Evolutionary conservation across 352 stramenopile genomes (phyloP), one percentile per base, ranked within the genome.

Genomic region (Globisporangium cystogenes): DNA sequence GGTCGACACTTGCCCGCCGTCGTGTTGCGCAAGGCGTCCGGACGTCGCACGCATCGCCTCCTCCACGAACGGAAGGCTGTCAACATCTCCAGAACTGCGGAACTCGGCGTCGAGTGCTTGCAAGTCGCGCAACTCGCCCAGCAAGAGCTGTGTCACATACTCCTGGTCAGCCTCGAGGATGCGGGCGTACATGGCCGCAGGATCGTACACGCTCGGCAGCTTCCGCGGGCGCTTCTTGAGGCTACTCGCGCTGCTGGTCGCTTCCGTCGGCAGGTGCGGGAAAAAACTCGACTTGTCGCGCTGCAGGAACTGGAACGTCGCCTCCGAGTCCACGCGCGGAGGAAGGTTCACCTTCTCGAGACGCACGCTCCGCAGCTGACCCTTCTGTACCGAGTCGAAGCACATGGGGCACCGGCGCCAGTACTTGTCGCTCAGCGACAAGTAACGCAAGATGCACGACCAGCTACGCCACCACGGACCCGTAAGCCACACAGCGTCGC

Each of bases 401-500:
- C 83, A 93, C 83, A 93, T 93, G 7, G 83, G 83, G 47, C 83
- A 93, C 36, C 83, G 81, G 29, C 80, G 75, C 83, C 83, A 93
- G 66, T 93, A 93, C 60, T 93, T 93, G 51, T 93, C 83, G 39
- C 70, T 86, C 63, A 93, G 62, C 4, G 83, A 93, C 46, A 93
- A 40, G 48, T 93, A 93, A 16, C 77, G 78, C 11, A 93, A 55
- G 48, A 93, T 93, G 43, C 83, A 93, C 27, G 77, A 73, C 83
- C 83, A 93, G 57, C 83, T 93, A 55, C 3, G 31, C 29, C 39
- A 23, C n/a, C n/a, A 14, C 7, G 27, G 40, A 45, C 62, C 27
- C 16, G 36, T 0, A 48, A 41, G 40, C n/a, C 43, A 41, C n/a
- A 49, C 3, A 48, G 15, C 20, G 10, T 23, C 21, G 42, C 18